Evolutionary conservation across 1,284 basidiomycete species (phyloP).

Genomic region (Melampsora americana): DNA sequence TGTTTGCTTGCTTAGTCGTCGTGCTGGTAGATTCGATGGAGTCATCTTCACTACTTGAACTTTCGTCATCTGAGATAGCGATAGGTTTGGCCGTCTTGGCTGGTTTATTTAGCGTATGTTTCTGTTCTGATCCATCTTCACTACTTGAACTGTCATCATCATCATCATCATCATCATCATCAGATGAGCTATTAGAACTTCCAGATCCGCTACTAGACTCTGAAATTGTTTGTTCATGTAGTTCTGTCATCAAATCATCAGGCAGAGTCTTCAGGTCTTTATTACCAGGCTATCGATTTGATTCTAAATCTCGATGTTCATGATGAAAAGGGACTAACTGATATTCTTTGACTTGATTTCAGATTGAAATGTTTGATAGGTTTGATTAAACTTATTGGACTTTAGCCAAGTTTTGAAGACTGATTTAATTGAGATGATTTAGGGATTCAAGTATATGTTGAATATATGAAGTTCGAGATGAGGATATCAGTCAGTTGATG

Average conservation of each 20-base stretch:
- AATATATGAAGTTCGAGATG: no score
- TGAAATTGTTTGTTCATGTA: not conserved
- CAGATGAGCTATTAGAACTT: not conserved
- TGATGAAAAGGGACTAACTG: not conserved
- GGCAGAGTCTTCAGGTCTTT: no score
- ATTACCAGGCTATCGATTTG: not conserved
- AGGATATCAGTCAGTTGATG: no score
- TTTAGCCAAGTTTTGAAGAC: constrained; percentile 3
- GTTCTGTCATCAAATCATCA: no score
- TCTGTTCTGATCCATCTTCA: not conserved
- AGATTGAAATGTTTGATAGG: not conserved
- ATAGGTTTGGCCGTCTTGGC: no score
- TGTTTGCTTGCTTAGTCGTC: not conserved
- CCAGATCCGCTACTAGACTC: not conserved
- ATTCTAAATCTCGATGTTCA: no score
- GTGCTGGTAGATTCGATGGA: not conserved
- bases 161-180: not conserved
- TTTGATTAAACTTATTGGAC: not conserved
- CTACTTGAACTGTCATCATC: constrained; percentile 1
- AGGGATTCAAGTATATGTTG: not conserved
- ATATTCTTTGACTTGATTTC: not conserved
- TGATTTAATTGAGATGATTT: not conserved
- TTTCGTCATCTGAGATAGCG: not conserved
- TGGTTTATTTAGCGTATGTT: no score
- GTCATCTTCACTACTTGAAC: not conserved